phyloP scores from a whole-genome alignment of 2,329 filamentous ascomycete species.

The Madurella fahalii region DNA sequence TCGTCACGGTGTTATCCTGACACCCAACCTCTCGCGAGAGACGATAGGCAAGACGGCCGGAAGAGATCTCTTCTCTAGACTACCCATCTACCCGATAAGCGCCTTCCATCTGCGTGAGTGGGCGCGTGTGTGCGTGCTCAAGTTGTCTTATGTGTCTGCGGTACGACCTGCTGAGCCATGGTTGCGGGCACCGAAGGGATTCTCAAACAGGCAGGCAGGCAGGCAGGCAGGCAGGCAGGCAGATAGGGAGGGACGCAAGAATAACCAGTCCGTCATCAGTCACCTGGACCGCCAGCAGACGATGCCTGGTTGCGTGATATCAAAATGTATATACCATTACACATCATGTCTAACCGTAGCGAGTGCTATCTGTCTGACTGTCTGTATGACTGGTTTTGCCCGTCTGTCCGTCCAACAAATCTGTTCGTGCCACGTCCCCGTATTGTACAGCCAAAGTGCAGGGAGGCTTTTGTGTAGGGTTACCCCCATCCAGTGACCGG shows the following conservation, averaged over 20 bases:
- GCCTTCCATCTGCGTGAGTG: neutral
- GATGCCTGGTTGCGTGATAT: neutral
- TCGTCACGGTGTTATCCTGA: no score
- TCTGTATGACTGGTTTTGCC: neutral
- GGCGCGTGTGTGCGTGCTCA: no score
- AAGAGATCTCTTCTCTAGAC: no score
- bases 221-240: no score
- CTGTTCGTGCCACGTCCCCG: neutral
- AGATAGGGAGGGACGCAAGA: no score
- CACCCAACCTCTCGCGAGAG: no score
- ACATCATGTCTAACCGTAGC: conserved; percentile 6
- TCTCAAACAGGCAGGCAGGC: neutral
- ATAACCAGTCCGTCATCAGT: neutral
- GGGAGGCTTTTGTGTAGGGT: neutral
- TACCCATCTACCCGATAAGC: neutral
- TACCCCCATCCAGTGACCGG: neutral
- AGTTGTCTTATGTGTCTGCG: neutral
- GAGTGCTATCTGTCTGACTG: neutral
- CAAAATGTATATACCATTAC: conserved; percentile 12
- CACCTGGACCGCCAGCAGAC: neutral
- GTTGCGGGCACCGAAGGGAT: neutral
- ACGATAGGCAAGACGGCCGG: no score
- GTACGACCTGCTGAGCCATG: neutral
- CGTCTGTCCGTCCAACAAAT: neutral
- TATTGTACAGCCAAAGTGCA: neutral